phyloP scores from a whole-genome alignment of 768 basidiomycete genomes.

The Lepiota venenata region DNA sequence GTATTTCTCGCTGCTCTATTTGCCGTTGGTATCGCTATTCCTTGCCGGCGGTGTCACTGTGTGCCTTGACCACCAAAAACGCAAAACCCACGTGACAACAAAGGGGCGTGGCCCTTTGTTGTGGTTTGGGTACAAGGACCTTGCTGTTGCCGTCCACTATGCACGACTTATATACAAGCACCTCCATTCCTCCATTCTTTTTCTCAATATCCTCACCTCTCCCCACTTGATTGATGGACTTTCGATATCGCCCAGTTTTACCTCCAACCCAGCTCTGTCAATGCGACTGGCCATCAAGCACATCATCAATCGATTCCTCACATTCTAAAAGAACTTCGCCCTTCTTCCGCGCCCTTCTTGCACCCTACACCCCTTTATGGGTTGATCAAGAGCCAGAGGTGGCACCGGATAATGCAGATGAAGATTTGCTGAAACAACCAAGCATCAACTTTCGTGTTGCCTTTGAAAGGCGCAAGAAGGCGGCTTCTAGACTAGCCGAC shows the following conservation, averaged over 20 bases:
- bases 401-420: not conserved
- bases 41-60: no score
- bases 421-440: not conserved
- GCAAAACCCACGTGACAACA: not conserved
- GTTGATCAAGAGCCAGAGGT: not conserved
- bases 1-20: not conserved
- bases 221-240: not conserved
- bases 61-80: no score
- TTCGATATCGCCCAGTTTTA: slow-evolving; percentile 5
- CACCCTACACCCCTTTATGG: slow-evolving; percentile 5
- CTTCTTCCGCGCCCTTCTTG: slow-evolving; percentile 3
- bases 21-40: not conserved
- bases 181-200: not conserved
- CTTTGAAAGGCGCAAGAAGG: not conserved
- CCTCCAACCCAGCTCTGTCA: slow-evolving; percentile 4
- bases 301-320: not conserved
- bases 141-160: not conserved
- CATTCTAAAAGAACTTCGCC: not conserved
- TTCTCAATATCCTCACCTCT: not conserved
- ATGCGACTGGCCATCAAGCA: not conserved
- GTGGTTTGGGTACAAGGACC: slow-evolving; percentile 7
- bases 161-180: not conserved
- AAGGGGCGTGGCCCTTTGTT: not conserved
- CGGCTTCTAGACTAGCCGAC: not conserved
- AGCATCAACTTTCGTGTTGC: slow-evolving; percentile 1